These are phyloP conservation scores for Penicillium sp. DNA, from an alignment of 2,329 filamentous ascomycete species.

Conservation along the genomic window DNA sequence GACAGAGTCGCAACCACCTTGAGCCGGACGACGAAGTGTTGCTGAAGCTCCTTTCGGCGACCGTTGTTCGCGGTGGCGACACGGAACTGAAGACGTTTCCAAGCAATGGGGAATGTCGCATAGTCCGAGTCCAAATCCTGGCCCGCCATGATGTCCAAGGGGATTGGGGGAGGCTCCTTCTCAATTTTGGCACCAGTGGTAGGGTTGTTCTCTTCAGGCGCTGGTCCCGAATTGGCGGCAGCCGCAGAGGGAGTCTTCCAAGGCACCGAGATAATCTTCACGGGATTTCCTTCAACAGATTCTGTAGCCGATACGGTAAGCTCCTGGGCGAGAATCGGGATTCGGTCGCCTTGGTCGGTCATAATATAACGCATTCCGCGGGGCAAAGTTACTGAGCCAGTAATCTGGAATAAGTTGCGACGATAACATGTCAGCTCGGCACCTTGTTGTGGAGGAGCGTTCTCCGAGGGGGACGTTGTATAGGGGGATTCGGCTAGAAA, in stretches of 20 bases:
- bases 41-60: conserved; percentile 87
- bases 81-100: conserved; percentile 89
- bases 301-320: conserved; percentile 89
- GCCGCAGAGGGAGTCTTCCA: conserved; percentile 77
- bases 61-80: conserved; percentile 97
- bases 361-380: conserved; percentile 75
- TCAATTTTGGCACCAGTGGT: conserved; percentile 63
- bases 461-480: conserved; percentile 55
- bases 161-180: conserved; percentile 81
- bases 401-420: conserved; percentile 93
- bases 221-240: conserved; percentile 64
- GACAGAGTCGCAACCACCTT: conserved; percentile 81
- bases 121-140: conserved; percentile 76
- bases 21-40: conserved; percentile 88
- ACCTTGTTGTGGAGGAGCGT: conserved; percentile 54
- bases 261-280: conserved; percentile 93
- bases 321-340: conserved; percentile 79
- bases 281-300: conserved; percentile 86
- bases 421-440: conserved; percentile 90
- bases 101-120: conserved; percentile 87
- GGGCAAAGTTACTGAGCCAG: conserved; percentile 79
- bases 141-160: conserved; percentile 65
- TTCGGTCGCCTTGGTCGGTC: conserved; percentile 78
- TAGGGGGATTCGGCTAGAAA: conserved; percentile 65
- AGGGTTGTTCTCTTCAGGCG: conserved; percentile 34